Base-by-base conservation (phyloP, 2,329 filamentous ascomycete species). In the Microdochium trichocladiopsis region DNA sequence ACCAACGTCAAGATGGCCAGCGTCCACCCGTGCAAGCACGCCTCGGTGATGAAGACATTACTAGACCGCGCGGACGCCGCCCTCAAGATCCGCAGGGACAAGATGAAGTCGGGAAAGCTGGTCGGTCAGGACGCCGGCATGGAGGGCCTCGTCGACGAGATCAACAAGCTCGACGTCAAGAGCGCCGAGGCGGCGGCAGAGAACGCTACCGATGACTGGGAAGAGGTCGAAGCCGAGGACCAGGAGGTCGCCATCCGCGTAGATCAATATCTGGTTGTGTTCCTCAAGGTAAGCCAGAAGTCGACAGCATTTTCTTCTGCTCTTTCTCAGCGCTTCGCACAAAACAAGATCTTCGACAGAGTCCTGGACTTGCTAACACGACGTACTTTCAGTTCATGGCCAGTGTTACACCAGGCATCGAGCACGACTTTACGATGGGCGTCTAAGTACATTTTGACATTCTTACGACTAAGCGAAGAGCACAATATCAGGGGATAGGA, bases 361-460 rank as follows among this genome's bases (percentile, higher is more conserved):
- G n/a, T n/a, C n/a, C 41, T 45, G 6, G 22, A 8, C 12, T 18
- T 18, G 18, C 12, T 22, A 8, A 18, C 41, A 22, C 11, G 59
- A 72, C 56, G 31, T 12, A 21, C 23, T 4, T 51, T 25, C 51
- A 81, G 79, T 90, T 90, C 69, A 89, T 90, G 75, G 85, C 87
- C 31, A 94, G 87, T 62, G 94, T 99, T 47, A 97, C 93, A 16
- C 94, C 94, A 5, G 92, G 92, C 48, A 97, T 99, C 69, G 93
- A 97, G 72, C 90, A 96, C 69, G 93, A 97, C 68, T 96, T 95
- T 69, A 97, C 93, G 1, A 96, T 96, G 91, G 89, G 90, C 5
- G 86, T 96, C 37, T 96, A 76, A 77, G 45, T 22, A 24, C 41
- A 21, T 6, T n/a, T 37, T n/a, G n/a, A n/a, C n/a, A n/a, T n/a